Conservation (phyloP, 495 filamentous ascomycete species). For the Acidiella bohemica region DNA sequence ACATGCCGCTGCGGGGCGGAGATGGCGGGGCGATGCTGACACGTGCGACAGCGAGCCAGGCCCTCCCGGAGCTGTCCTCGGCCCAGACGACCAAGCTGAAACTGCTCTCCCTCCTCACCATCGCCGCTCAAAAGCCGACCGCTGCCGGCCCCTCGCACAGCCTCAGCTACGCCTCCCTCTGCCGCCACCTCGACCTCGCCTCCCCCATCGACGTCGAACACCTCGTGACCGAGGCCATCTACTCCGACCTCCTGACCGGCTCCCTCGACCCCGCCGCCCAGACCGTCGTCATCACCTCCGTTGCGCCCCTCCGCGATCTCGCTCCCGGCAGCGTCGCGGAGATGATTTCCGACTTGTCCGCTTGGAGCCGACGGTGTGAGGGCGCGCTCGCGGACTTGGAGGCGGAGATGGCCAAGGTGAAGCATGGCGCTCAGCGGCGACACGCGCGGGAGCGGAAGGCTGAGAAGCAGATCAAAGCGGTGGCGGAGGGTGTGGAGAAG, state of each 20-base stretch:
- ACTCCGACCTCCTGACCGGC: conserved; percentile 64
- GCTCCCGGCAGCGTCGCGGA: conserved; percentile 49
- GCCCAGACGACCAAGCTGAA: conserved; percentile 75
- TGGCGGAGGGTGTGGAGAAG: conserved; percentile 34
- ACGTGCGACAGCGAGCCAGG: conserved; percentile 37
- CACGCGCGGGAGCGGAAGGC: conserved; percentile 31
- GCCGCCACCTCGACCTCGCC: conserved; percentile 49
- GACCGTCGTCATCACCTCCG: conserved; percentile 59
- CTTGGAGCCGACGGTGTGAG: conserved; percentile 66
- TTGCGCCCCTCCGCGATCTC: conserved; percentile 76
- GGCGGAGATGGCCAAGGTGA: conserved; percentile 47
- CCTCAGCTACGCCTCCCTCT: conserved; percentile 62
- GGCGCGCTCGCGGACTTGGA: conserved; percentile 65
- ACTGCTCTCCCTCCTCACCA: conserved; percentile 73
- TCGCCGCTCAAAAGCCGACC: conserved; percentile 33
- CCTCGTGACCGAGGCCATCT: conserved; percentile 79
- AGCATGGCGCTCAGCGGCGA: conserved; percentile 34
- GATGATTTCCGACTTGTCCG: conserved; percentile 52
- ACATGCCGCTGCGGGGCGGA: too few species aligned
- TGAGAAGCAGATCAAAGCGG: conserved; percentile 27
- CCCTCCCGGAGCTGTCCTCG: conserved; percentile 57
- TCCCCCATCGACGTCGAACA: conserved; percentile 66
- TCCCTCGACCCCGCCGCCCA: conserved; percentile 67
- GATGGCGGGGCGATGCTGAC: too few species aligned
- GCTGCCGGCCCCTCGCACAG: too few species aligned